Conservation (phyloP, 352 stramenopile genomes). For the Phytophthora fragariaefolia region DNA sequence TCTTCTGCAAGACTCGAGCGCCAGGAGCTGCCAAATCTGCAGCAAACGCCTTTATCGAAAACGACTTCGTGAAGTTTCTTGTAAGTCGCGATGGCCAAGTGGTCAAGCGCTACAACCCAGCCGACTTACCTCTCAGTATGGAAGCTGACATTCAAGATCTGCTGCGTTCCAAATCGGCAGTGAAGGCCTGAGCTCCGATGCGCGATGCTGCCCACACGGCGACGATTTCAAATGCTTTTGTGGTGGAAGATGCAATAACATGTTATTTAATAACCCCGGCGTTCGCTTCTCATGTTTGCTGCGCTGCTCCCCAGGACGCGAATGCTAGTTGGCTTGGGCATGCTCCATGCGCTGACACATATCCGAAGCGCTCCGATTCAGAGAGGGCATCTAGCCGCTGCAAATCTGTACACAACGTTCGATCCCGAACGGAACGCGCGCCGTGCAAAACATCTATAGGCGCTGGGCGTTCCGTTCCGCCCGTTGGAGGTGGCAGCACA, state of each 20-base stretch:
- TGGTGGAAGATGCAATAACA: conserved; percentile 34
- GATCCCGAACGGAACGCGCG: conserved; percentile 4
- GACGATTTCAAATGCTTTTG: conserved; percentile 16
- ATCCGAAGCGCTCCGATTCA: conserved; percentile 6
- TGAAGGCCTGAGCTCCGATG: background rate
- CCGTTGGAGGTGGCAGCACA: conserved; percentile 3
- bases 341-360: conserved; percentile 24
- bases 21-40: conserved; percentile 40
- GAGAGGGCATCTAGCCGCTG: conserved; percentile 5
- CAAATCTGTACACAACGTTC: conserved; percentile 20
- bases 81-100: conserved; percentile 81
- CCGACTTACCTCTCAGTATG: conserved; percentile 29
- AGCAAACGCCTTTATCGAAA: conserved; percentile 76
- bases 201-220: background rate
- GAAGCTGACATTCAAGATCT: conserved; percentile 46
- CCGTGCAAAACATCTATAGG: conserved; percentile 37
- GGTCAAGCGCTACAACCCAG: conserved; percentile 61
- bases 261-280: conserved; percentile 41
- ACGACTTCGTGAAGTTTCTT: conserved; percentile 93
- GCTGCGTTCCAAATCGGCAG: too few species aligned
- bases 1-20: conserved; percentile 82
- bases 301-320: conserved; percentile 17
- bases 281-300: conserved; percentile 21
- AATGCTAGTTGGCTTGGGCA: conserved; percentile 13
- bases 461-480: conserved; percentile 23